phyloP scores from a whole-genome alignment of 768 basidiomycete genomes.

The Myochromella boudieri region DNA sequence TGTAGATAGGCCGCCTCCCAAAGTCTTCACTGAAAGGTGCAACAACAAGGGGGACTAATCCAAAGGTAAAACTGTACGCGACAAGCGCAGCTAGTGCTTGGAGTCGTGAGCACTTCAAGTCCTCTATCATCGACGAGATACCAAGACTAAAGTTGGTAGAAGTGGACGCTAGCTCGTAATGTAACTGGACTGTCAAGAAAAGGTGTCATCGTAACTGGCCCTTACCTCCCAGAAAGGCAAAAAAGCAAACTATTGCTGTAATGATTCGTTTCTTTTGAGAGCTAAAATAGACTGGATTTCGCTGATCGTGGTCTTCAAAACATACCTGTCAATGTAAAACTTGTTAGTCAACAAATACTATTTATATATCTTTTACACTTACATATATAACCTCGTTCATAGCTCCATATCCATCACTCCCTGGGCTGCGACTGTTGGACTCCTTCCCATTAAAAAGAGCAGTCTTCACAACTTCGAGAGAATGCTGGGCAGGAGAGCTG shows the following conservation, averaged over 20 bases:
- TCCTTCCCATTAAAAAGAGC: too few relatives aligned
- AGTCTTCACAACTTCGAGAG: too few relatives aligned
- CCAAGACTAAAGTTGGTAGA: slow-evolving; percentile 57
- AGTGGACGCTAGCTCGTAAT: slow-evolving; percentile 42
- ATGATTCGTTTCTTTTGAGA: slow-evolving; percentile 24
- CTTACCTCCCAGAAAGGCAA: slow-evolving; percentile 48
- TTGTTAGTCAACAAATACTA: not conserved
- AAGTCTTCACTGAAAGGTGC: slow-evolving; percentile 76
- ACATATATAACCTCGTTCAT: slow-evolving; percentile 15
- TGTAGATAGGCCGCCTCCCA: slow-evolving; percentile 61
- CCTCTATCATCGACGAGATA: slow-evolving; percentile 53
- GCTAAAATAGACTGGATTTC: slow-evolving; percentile 24
- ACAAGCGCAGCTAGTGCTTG: slow-evolving; percentile 49
- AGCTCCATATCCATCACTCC: too few relatives aligned
- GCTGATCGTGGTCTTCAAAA: slow-evolving; percentile 21
- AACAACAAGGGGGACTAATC: slow-evolving; percentile 59
- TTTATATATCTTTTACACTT: not conserved
- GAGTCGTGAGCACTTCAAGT: slow-evolving; percentile 43
- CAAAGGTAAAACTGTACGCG: slow-evolving; percentile 62
- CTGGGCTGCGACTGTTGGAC: too few relatives aligned
- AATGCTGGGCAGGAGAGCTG: too few relatives aligned
- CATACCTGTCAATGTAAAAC: slow-evolving; percentile 15
- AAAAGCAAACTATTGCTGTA: slow-evolving; percentile 44
- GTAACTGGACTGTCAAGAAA: too few relatives aligned
- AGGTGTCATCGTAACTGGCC: not conserved